Conservation (phyloP, 371 early-diverging fungal species). For the Blakeslea trispora region DNA sequence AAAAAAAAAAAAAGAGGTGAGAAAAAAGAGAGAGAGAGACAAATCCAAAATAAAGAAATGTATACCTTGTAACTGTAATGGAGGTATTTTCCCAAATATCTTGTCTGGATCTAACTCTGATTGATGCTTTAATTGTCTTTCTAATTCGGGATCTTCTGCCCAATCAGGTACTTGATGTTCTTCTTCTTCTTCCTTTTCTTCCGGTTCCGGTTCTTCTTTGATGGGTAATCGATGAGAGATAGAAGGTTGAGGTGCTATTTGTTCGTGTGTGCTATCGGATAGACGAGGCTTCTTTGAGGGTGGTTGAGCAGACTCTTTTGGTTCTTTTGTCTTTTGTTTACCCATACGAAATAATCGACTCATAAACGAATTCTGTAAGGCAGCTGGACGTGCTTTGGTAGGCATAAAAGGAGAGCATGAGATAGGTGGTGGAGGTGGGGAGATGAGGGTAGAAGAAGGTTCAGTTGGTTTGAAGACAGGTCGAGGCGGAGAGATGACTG, state of each 20-base stretch:
- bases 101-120: not conserved
- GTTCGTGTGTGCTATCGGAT: no score
- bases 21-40: no score
- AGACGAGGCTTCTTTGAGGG: no score
- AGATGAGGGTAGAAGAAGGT: not conserved
- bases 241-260: no score
- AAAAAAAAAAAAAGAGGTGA: no score
- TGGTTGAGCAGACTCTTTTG: no score
- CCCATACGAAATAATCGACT: not conserved
- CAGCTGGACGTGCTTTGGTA: not conserved
- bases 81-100: not conserved
- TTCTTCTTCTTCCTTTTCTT: not conserved
- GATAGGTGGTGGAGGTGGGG: not conserved
- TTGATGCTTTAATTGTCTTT: not conserved
- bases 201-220: no score
- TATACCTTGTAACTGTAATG: not conserved
- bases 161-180: not conserved
- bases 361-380: not conserved
- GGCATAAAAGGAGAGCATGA: not conserved
- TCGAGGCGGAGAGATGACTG: no score
- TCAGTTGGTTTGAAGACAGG: not conserved
- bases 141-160: constrained; percentile 1
- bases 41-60: no score
- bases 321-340: not conserved
- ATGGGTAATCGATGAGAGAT: no score